These are phyloP conservation scores for Aspergillus cristatus DNA, from an alignment of 495 filamentous ascomycete genomes.

Conservation along the genomic window DNA sequence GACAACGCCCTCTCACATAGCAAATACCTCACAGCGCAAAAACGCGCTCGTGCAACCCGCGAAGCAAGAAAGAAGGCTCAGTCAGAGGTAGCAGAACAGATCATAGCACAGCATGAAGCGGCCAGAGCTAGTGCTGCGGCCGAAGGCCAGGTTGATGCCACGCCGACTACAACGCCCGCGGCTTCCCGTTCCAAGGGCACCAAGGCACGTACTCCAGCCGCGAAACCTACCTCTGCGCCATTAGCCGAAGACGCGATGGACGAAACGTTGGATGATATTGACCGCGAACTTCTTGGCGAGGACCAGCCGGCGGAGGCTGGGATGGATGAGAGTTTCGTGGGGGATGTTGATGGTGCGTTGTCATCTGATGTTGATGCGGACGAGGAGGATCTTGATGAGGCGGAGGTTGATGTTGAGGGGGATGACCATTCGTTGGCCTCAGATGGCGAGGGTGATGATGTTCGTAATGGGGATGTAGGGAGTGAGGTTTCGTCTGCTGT, in stretches of 20 bases:
- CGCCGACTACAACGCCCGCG: neutral
- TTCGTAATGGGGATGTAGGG: conserved; percentile 29
- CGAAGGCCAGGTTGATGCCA: conserved; percentile 13
- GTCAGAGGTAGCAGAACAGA: conserved; percentile 15
- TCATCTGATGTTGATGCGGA: conserved; percentile 25
- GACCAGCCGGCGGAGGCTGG: conserved; percentile 16
- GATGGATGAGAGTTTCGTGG: conserved; percentile 20
- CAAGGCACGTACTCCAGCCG: conserved; percentile 10
- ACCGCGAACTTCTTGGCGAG: conserved; percentile 43
- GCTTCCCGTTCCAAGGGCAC: conserved; percentile 17
- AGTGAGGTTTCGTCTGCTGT: conserved; percentile 29
- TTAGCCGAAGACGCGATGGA: conserved; percentile 27
- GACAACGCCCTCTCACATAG: conserved; percentile 7
- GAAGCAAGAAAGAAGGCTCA: conserved; percentile 32
- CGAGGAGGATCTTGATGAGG: conserved; percentile 29
- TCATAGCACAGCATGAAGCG: conserved; percentile 16
- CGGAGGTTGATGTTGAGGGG: conserved; percentile 21
- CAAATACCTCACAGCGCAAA: conserved; percentile 9
- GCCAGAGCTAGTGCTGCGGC: conserved; percentile 16
- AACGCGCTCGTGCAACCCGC: conserved; percentile 15
- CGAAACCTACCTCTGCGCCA: conserved; percentile 15
- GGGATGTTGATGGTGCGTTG: conserved; percentile 13
- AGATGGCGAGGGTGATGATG: conserved; percentile 33
- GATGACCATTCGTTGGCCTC: conserved; percentile 37
- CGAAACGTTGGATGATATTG: conserved; percentile 39